phyloP scores from a whole-genome alignment of 1,139 yeast genomes.

The Geotrichum cucujoidarum region DNA sequence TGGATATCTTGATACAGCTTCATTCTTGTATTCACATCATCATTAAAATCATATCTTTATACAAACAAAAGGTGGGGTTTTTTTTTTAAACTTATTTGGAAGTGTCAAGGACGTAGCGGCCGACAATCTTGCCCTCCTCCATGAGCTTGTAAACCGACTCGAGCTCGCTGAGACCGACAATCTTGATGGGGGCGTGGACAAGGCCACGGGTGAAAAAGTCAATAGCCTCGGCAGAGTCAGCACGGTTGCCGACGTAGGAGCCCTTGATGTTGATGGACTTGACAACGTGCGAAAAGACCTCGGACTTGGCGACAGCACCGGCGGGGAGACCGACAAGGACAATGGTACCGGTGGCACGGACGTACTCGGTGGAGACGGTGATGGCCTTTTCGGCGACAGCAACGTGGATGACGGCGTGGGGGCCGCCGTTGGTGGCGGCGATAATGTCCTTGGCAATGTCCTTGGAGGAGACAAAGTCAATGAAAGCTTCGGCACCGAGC shows the following conservation, averaged over 20 bases:
- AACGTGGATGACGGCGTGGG: conserved; percentile 65
- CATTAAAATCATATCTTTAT: conserved; percentile 2
- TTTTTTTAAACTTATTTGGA: conserved; percentile 17
- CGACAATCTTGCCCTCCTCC: conserved; percentile 59
- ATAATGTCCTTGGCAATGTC: conserved; percentile 46
- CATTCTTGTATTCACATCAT: too few species aligned
- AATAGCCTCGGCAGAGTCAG: conserved; percentile 61
- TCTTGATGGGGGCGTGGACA: conserved; percentile 54
- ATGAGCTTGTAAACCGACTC: conserved; percentile 51
- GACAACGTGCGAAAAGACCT: conserved; percentile 53
- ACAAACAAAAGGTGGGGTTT: neutral
- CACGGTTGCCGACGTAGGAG: conserved; percentile 65
- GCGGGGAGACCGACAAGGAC: conserved; percentile 69
- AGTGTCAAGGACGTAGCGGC: conserved; percentile 57
- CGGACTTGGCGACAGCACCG: conserved; percentile 51
- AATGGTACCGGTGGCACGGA: conserved; percentile 60
- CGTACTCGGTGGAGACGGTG: conserved; percentile 55
- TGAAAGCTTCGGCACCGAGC: conserved; percentile 58
- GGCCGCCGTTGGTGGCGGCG: conserved; percentile 56
- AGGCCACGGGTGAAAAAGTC: conserved; percentile 58
- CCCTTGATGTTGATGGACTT: conserved; percentile 54
- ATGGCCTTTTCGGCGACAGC: conserved; percentile 64
- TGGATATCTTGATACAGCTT: too few species aligned
- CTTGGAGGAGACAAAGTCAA: conserved; percentile 46
- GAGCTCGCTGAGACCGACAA: conserved; percentile 54